Evolutionary conservation across 1,139 yeast genomes (phyloP), one percentile per base, ranked within the genome.

Genomic region (Pichia sp.): DNA sequence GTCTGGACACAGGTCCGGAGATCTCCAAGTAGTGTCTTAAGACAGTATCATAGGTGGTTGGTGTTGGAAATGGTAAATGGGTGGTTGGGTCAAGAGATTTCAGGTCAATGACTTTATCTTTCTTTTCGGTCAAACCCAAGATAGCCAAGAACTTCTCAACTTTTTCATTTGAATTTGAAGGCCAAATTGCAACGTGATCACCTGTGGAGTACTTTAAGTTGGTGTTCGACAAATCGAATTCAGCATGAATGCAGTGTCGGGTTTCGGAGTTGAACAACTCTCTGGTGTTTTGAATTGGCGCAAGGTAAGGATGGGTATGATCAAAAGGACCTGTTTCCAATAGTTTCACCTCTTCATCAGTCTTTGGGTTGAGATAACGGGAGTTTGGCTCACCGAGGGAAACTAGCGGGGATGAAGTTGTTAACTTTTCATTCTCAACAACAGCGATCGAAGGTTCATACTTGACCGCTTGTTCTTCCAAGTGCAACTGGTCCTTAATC

Each of bases 131-230:
- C 58, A 93, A 76, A 42, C 81, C 86, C 60, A 92, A 81, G 9
- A 88, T 83, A 51, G 74, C 65, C 59, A 87, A 73, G 64, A 93
- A 87, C 46, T 77, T 75, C 20, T 75, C 77, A 46, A 91, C 85
- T 65, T 88, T 84, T 67, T 85, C 90, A 67, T 85, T 78, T 4
- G 95, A 76, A 71, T 93, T 93, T 45, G 95, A 89, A 44, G 98
- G 93, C 95, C 97, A 88, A 57, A 93, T 75, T 12, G 97, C 98
- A 63, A 93, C 75, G 72, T 93, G 99, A 70, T 93, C 99, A 70
- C 99, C 99, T 10, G 99, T 93, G 52, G 91, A 77, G 71, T 93
- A 93, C 66, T 86, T 84, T 68, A 93, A 75, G 65, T 87, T 87
- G 4, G 95, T 81, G 44, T 74, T 80, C 1, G 90, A 77, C 51